Evolutionary conservation across 2,329 filamentous ascomycete species (phyloP).

Genomic region (Aspergillus sp.): DNA sequence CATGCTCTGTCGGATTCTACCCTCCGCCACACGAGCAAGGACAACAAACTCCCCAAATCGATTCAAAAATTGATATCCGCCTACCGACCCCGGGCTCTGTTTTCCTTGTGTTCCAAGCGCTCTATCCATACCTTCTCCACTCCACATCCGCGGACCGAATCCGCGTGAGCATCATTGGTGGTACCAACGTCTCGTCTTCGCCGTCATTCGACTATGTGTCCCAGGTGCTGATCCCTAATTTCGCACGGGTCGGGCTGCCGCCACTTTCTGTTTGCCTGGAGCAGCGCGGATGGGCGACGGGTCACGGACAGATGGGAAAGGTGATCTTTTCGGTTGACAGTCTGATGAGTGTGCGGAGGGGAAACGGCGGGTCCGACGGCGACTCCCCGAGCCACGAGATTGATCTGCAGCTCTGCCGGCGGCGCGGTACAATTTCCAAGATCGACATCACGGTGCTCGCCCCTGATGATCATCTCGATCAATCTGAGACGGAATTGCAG

Average conservation of each 20-base stretch:
- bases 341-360: neutral
- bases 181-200: constrained; percentile 57
- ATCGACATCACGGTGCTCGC: constrained; percentile 43
- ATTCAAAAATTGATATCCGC: constrained; percentile 40
- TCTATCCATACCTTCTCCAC: constrained; percentile 60
- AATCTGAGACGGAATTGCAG: neutral
- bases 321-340: constrained; percentile 50
- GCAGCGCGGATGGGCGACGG: constrained; percentile 56
- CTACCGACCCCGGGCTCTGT: constrained; percentile 54
- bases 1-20: constrained; percentile 34
- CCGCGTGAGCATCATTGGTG: constrained; percentile 52
- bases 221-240: constrained; percentile 57
- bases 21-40: constrained; percentile 17
- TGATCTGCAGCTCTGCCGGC: constrained; percentile 28
- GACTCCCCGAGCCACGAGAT: constrained; percentile 32
- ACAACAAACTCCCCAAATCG: constrained; percentile 10
- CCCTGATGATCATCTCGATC: constrained; percentile 24
- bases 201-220: constrained; percentile 58
- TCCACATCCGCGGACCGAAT: constrained; percentile 22
- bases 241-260: constrained; percentile 52
- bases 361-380: neutral
- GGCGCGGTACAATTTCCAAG: constrained; percentile 32
- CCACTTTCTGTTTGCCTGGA: constrained; percentile 43
- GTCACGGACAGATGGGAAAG: constrained; percentile 39
- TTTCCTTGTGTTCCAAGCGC: constrained; percentile 58